These are phyloP conservation scores for Actinomucor elegans DNA, from an alignment of 371 early-diverging fungal species.

Conservation along the genomic window DNA sequence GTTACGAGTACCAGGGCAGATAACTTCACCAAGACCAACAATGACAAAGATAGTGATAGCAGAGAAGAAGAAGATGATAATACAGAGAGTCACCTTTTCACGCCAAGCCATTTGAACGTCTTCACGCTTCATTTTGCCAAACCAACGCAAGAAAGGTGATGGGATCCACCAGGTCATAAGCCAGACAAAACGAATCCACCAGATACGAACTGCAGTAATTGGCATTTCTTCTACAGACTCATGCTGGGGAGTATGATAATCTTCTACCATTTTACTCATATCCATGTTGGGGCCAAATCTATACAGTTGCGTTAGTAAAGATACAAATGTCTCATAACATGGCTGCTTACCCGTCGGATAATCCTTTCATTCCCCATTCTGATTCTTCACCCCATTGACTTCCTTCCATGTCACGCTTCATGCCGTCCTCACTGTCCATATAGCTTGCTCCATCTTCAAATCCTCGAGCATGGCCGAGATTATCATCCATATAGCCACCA, in stretches of 20 bases:
- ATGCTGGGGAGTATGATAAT: slow-evolving; percentile 46
- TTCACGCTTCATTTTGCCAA: slow-evolving; percentile 76
- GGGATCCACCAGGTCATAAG: slow-evolving; percentile 91
- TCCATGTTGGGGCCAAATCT: slow-evolving; percentile 58
- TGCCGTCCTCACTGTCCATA: slow-evolving; percentile 46
- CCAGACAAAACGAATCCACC: slow-evolving; percentile 91
- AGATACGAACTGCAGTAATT: slow-evolving; percentile 57
- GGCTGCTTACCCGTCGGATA: slow-evolving; percentile 48
- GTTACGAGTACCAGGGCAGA: slow-evolving; percentile 80
- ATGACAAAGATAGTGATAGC: slow-evolving; percentile 86
- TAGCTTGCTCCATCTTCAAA: slow-evolving; percentile 51
- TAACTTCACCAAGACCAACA: slow-evolving; percentile 80
- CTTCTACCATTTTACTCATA: slow-evolving; percentile 55
- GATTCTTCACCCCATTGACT: slow-evolving; percentile 57
- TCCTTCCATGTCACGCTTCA: slow-evolving; percentile 49
- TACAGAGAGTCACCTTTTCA: slow-evolving; percentile 92
- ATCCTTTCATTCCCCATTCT: slow-evolving; percentile 53
- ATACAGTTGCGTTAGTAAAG: background rate
- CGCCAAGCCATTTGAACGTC: slow-evolving; percentile 96
- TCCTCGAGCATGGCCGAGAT: slow-evolving; percentile 8
- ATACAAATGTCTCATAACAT: background rate
- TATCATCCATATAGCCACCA: slow-evolving; percentile 22
- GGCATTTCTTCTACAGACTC: slow-evolving; percentile 61
- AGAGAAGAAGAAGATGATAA: slow-evolving; percentile 83
- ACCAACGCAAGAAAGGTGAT: slow-evolving; percentile 56